Base-by-base conservation (phyloP, 306 rosid species). In the Cucumis cinereus region DNA sequence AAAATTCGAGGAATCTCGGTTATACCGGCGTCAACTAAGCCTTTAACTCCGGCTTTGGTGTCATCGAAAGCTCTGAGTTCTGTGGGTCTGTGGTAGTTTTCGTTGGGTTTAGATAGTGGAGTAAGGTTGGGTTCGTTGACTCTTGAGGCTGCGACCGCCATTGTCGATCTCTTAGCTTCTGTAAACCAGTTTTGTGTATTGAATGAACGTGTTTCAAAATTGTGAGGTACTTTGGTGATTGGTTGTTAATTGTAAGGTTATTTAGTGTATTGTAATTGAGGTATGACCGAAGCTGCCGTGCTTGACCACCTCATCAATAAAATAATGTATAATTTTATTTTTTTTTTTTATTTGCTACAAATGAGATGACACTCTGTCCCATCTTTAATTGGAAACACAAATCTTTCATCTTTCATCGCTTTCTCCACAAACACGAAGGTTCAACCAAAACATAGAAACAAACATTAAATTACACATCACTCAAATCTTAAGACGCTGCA, bases 21-120 rank as follows among this genome's bases (percentile, higher is more conserved):
- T 7, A 88, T 45, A 0, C 90, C 90, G 28, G 90, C 84, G 82
- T 91, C 97, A 38, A 83, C 86, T 12, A 89, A 88, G n/a, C n/a
- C n/a, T n/a, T n/a, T n/a, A n/a, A n/a, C n/a, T n/a, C n/a, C n/a
- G n/a, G n/a, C n/a, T n/a, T 87, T 85, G 4, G 92, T 80, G 30
- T 83, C 80, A 60, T 87, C 89, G 73, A 87, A 87, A 26, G 86
- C 28, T 76, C 61, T 61, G 19, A 76, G 50, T 1, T 76, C 79
- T 0, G 73, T 28, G 22, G 68, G 60, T 60, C 79, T 76, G 50
- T 53, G 53, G 77, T 45, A n/a, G 60, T 26, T 60, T 77, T 68
- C 55, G n/a, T 43, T 36, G 55, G 54, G n/a, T 23, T 68, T 43
- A n/a, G 74, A 68, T 5, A 68, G 2, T n/a, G 74, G 74, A n/a